Evolutionary conservation across 2,329 filamentous ascomycete species (phyloP).

Genomic region (Apiospora phragmitis): DNA sequence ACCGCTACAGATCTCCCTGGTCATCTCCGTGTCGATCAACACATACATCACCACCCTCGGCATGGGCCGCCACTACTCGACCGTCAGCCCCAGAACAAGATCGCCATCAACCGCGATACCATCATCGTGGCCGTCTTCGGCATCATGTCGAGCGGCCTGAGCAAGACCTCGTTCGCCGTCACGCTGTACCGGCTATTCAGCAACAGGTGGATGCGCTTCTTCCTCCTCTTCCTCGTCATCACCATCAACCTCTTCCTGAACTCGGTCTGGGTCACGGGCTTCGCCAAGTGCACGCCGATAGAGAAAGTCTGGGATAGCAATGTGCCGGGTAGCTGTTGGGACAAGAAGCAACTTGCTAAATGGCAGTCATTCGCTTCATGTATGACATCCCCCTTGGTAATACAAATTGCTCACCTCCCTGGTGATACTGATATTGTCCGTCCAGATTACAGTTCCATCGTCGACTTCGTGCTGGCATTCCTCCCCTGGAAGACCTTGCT

Average conservation of each 20-base stretch:
- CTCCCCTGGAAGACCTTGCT: conserved; percentile 37
- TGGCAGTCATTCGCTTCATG: conserved; percentile 35
- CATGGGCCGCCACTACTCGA: conserved; percentile 22
- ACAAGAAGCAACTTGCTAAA: conserved; percentile 23
- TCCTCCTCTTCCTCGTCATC: conserved; percentile 30
- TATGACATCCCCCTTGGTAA: conserved; percentile 15
- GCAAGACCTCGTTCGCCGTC: conserved; percentile 25
- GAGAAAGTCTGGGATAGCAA: conserved; percentile 26
- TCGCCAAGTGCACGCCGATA: conserved; percentile 33
- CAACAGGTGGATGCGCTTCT: conserved; percentile 23
- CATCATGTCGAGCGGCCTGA: conserved; percentile 22
- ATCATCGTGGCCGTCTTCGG: conserved; percentile 23
- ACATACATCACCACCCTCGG: conserved; percentile 32
- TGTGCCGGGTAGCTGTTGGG: conserved; percentile 33
- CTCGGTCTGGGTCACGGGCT: conserved; percentile 35
- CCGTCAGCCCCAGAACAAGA: conserved; percentile 20
- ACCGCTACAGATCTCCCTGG: conserved; percentile 24
- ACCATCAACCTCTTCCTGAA: conserved; percentile 23
- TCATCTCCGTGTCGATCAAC: conserved; percentile 32
- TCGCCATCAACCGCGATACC: conserved; percentile 21
- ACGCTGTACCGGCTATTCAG: conserved; percentile 25
- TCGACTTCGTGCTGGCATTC: conserved; percentile 35
- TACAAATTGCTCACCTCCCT: accelerated
- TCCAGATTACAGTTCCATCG: conserved; percentile 34
- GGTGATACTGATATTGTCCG: background rate